These are phyloP conservation scores for Cenchrus purpureus DNA, from an alignment of 176 grass and related monocot genomes.

Conservation along the genomic window DNA sequence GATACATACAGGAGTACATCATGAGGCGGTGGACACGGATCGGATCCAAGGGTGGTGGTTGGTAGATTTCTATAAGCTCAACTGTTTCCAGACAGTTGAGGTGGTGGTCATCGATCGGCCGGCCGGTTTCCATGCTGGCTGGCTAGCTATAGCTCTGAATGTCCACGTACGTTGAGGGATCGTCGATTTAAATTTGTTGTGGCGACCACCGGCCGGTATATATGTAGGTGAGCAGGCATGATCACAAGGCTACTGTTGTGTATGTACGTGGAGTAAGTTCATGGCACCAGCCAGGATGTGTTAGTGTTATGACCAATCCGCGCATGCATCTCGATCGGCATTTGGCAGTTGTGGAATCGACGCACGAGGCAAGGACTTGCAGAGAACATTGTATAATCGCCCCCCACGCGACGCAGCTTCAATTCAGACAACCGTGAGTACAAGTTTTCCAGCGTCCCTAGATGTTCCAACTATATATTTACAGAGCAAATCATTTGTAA, in stretches of 20 bases:
- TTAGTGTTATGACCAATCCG: neutral
- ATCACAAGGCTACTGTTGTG: too few relatives aligned
- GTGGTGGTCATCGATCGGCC: neutral
- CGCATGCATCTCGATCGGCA: neutral
- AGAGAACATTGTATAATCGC: slow-evolving; percentile 10
- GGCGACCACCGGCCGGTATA: neutral
- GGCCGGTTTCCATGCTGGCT: neutral
- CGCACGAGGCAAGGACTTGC: neutral
- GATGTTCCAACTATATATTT: slow-evolving; percentile 30
- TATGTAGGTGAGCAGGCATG: neutral
- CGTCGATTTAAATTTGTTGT: neutral
- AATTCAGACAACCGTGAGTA: slow-evolving; percentile 39
- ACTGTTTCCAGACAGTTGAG: slow-evolving; percentile 29
- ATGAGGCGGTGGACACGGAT: slow-evolving; percentile 37
- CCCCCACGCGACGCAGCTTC: slow-evolving; percentile 30
- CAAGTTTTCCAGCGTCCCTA: slow-evolving; percentile 54
- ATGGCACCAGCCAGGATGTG: neutral
- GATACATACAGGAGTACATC: neutral
- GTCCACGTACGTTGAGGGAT: neutral
- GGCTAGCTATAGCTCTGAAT: neutral
- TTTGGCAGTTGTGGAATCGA: slow-evolving; percentile 34
- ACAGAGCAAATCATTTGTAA: slow-evolving; percentile 39
- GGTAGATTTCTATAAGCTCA: slow-evolving; percentile 44
- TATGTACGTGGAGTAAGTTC: slow-evolving; percentile 27
- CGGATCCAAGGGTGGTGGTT: slow-evolving; percentile 37